phyloP scores from a whole-genome alignment of 2,329 filamentous ascomycete genomes.

The Phialemoniopsis sp. region DNA sequence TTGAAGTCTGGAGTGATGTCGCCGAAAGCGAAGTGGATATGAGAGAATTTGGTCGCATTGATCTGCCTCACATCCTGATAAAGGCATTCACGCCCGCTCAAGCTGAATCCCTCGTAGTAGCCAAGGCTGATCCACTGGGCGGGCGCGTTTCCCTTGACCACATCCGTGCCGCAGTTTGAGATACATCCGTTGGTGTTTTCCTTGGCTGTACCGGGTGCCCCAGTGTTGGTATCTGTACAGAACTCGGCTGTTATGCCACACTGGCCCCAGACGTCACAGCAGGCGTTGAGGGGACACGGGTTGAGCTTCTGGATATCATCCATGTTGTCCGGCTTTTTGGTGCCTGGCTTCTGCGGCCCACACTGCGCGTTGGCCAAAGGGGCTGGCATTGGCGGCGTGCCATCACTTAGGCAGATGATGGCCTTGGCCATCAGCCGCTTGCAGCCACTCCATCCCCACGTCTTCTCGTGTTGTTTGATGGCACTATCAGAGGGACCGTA shows the following conservation, averaged over 20 bases:
- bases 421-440: conserved; percentile 14
- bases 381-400: conserved; percentile 26
- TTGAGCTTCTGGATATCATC: conserved; percentile 14
- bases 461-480: conserved; percentile 23
- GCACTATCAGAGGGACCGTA: neutral
- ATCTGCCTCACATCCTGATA: conserved; percentile 10
- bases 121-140: conserved; percentile 14
- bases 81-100: conserved; percentile 20
- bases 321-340: conserved; percentile 4
- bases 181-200: conserved; percentile 29
- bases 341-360: conserved; percentile 25
- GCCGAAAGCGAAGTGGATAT: conserved; percentile 26
- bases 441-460: conserved; percentile 31
- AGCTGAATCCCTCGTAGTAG: conserved; percentile 27
- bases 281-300: conserved; percentile 19
- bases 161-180: conserved; percentile 32
- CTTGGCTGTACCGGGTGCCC: conserved; percentile 28
- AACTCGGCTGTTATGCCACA: conserved; percentile 34
- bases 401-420: conserved; percentile 27
- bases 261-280: conserved; percentile 23
- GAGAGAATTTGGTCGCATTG: conserved; percentile 11
- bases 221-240: conserved; percentile 22
- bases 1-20: conserved; percentile 15
- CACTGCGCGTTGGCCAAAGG: conserved; percentile 22
- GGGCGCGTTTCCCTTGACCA: conserved; percentile 16